Evolutionary conservation across 176 grass and related monocot genomes (phyloP), one percentile per base, ranked within the genome.

Genomic region (Alloteropsis semialata): DNA sequence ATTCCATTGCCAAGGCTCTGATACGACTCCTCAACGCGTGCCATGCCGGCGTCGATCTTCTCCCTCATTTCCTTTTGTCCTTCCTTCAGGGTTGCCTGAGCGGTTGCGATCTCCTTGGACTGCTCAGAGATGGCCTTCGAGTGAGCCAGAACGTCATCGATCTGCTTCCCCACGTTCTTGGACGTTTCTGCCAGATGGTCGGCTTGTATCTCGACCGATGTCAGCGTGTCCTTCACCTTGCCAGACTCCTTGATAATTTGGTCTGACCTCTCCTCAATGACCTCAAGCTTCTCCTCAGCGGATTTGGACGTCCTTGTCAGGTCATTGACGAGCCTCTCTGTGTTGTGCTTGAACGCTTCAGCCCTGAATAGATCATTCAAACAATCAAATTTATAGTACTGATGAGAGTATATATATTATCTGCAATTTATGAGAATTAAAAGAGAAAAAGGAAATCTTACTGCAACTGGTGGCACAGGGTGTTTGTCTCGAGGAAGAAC

Each of bases 381-480:
- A 63, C 6, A 9, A 10, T 29, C 7, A 44, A 28, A 41, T 64
- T 36, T 33, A 48, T 0, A n/a, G n/a, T 5, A 48, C 18, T 49
- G 4, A 17, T n/a, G n/a, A n/a, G n/a, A n/a, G n/a, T n/a, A 76
- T 65, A 50, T 19, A 25, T 10, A 3, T 10, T 1, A 64, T 32
- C 30, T 79, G 11, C 3, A n/a, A 11, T 3, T 65, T n/a, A n/a
- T n/a, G 44, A 49, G 34, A 64, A n/a, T n/a, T n/a, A n/a, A n/a
- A n/a, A n/a, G n/a, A n/a, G n/a, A n/a, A n/a, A 21, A 74, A 0
- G 5, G 29, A 19, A 77, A n/a, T n/a, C 76, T 85, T 80, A 97
- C 92, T 99, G 96, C 44, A 99, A 70, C 55, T 99, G 96, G 76
- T 99, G 96, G 85, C 96, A 99, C 25, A 99, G 59, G 30, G 89